Evolutionary conservation across 768 basidiomycete genomes (phyloP).

Genomic region (Rhodosporidiobolus sp.): DNA sequence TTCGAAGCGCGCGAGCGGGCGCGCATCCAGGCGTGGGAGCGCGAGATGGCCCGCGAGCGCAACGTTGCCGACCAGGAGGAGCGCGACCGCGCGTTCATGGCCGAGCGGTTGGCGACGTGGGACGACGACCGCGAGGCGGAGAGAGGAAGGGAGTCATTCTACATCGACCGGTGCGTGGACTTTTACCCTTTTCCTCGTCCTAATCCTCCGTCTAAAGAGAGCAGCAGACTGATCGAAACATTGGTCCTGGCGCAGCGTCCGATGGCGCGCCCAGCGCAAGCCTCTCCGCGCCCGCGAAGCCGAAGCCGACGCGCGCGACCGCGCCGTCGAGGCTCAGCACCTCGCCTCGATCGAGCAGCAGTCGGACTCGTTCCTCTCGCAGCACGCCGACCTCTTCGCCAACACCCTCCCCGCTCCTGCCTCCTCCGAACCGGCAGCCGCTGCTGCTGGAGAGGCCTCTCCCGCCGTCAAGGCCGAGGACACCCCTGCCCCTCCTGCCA

Average conservation of each 20-base stretch:
- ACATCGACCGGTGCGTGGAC: constrained; percentile 72
- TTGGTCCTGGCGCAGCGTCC: constrained; percentile 62
- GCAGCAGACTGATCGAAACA: too few species aligned
- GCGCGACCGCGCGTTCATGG: constrained; percentile 57
- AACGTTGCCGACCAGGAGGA: constrained; percentile 72
- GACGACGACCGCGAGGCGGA: constrained; percentile 88
- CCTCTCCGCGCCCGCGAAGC: constrained; percentile 73
- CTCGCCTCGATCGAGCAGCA: constrained; percentile 80
- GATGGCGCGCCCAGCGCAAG: constrained; percentile 77
- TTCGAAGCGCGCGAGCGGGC: constrained; percentile 85
- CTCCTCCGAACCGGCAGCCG: not conserved
- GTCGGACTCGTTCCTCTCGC: constrained; percentile 78
- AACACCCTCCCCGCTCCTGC: not conserved
- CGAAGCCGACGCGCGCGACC: constrained; percentile 76
- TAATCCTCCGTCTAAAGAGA: too few species aligned
- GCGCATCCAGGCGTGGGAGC: constrained; percentile 58
- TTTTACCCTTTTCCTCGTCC: not conserved
- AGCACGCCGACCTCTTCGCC: constrained; percentile 43
- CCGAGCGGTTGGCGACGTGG: constrained; percentile 73
- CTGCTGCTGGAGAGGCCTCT: too few species aligned
- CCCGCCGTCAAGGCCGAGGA: too few species aligned
- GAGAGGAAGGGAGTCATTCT: constrained; percentile 87
- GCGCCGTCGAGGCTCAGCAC: constrained; percentile 77
- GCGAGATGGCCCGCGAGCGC: constrained; percentile 53
- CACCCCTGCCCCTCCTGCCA: too few species aligned